Evolutionary conservation across 441 rosid species (phyloP).

Genomic region (Metrosideros polymorpha): DNA sequence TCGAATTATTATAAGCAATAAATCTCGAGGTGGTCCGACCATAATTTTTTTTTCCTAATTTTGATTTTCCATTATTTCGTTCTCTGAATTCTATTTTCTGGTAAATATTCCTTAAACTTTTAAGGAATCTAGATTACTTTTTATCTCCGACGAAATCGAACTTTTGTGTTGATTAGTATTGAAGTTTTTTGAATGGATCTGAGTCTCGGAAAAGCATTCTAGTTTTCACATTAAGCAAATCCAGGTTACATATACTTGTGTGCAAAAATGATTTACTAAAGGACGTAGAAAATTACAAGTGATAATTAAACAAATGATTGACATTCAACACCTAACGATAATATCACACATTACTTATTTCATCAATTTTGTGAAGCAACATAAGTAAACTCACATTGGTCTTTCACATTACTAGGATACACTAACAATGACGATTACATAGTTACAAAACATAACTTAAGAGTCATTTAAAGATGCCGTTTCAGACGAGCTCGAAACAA

Average conservation of each 20-base stretch:
- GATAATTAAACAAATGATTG: not conserved
- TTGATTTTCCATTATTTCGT: not conserved
- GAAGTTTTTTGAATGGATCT: not conserved
- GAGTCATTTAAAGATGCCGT: not conserved
- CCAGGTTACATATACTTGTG: too few relatives aligned
- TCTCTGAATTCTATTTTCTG: not conserved
- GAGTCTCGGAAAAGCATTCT: not conserved
- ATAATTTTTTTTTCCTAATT: not conserved
- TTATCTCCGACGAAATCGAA: not conserved
- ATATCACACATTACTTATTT: not conserved
- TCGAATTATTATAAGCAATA: not conserved
- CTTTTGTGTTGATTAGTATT: too few relatives aligned
- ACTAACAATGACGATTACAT: not conserved
- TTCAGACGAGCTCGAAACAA: not conserved
- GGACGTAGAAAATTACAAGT: too few relatives aligned
- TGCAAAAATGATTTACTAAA: too few relatives aligned
- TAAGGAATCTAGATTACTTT: not conserved
- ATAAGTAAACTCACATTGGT: not conserved
- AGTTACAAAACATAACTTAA: not conserved
- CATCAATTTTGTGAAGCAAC: not conserved
- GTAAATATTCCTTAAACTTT: not conserved
- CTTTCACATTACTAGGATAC: not conserved
- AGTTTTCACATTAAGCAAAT: not conserved
- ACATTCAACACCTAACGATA: not conserved
- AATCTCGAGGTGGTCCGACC: not conserved